phyloP scores from a whole-genome alignment of 2,329 filamentous ascomycete species.

The Dactylonectria macrodidyma region DNA sequence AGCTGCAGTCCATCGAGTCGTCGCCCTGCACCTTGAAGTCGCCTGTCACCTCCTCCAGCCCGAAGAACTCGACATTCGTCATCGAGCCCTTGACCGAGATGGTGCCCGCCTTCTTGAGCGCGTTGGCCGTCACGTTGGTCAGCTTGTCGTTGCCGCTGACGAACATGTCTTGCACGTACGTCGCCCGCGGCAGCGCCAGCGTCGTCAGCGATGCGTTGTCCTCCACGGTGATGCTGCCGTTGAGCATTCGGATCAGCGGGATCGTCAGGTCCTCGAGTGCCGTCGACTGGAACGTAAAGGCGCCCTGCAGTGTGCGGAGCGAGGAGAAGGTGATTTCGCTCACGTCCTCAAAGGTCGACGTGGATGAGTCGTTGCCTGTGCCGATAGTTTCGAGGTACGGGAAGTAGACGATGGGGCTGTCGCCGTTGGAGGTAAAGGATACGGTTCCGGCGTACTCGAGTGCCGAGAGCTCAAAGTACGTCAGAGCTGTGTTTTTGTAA shows the following conservation, averaged over 20 bases:
- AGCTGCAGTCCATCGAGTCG: constrained; percentile 49
- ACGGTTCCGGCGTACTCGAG: constrained; percentile 46
- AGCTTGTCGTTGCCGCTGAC: constrained; percentile 44
- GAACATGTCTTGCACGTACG: constrained; percentile 39
- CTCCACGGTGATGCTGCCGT: constrained; percentile 45
- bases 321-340: constrained; percentile 43
- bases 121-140: constrained; percentile 48
- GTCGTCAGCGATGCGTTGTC: constrained; percentile 43
- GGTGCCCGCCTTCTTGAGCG: constrained; percentile 44
- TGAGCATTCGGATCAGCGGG: constrained; percentile 43
- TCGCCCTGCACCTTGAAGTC: constrained; percentile 46
- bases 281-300: constrained; percentile 43
- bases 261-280: constrained; percentile 41
- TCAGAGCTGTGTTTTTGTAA: constrained; percentile 42
- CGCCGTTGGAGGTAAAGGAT: constrained; percentile 45
- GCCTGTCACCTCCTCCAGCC: constrained; percentile 44
- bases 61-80: constrained; percentile 48
- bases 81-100: constrained; percentile 45
- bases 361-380: constrained; percentile 44
- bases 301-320: constrained; percentile 42
- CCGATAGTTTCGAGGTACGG: constrained; percentile 43
- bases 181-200: constrained; percentile 44
- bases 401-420: constrained; percentile 35
- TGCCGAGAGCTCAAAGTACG: constrained; percentile 36
- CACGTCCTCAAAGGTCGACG: constrained; percentile 40